Conservation (phyloP, 345 rosid species). For the Gossypium mustelinum region DNA sequence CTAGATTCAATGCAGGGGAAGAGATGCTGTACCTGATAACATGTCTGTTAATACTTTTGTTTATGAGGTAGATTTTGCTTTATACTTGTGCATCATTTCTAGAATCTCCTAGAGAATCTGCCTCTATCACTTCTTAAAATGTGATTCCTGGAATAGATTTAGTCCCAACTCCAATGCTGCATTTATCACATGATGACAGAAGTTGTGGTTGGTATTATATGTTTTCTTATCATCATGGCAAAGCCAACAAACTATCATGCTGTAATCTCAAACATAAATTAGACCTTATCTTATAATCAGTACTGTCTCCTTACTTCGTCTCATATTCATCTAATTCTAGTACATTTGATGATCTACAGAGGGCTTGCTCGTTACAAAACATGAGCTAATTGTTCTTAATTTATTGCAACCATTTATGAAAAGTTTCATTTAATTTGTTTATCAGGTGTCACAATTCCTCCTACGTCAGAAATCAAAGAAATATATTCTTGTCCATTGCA, state of each 20-base stretch:
- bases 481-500: constrained; percentile 90
- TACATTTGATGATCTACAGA: background rate
- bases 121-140: constrained; percentile 5
- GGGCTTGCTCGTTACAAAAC: background rate
- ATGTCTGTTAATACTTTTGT: constrained; percentile 80
- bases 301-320: background rate
- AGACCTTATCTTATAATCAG: background rate
- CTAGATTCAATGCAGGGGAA: constrained; percentile 91
- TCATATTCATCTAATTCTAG: constrained; percentile 4
- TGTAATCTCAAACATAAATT: background rate
- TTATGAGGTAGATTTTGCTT: constrained; percentile 56
- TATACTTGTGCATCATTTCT: background rate
- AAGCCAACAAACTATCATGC: background rate
- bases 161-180: background rate
- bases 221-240: background rate
- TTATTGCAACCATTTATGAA: background rate
- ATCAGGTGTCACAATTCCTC: constrained; percentile 74
- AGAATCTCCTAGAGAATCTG: background rate
- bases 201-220: background rate
- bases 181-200: background rate
- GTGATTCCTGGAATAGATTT: background rate
- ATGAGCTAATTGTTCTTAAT: background rate
- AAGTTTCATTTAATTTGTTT: background rate
- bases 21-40: constrained; percentile 88
- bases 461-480: constrained; percentile 74